phyloP scores from a whole-genome alignment of 2,329 filamentous ascomycete genomes.

The Fusarium tricinctum region DNA sequence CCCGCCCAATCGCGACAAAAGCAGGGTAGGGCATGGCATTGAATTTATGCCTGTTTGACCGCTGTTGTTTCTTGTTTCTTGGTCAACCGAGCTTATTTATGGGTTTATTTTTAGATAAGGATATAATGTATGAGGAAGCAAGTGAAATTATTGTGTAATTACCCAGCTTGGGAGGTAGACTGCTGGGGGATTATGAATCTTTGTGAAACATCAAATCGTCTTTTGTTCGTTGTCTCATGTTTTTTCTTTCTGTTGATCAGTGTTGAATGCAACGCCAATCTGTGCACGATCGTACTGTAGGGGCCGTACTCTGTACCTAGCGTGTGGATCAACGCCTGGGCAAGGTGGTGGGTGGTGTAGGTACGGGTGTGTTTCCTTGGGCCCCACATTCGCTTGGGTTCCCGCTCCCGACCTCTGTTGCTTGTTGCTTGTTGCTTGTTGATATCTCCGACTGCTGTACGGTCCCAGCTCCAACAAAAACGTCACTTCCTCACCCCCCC shows the following conservation, averaged over 20 bases:
- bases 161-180: neutral
- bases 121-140: neutral
- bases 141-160: neutral
- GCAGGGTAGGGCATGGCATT: slow-evolving; percentile 20
- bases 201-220: neutral
- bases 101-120: neutral
- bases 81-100: slow-evolving; percentile 35
- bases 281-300: slow-evolving; percentile 16
- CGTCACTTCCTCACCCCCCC: slow-evolving; percentile 16
- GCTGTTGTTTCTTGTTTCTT: slow-evolving; percentile 41
- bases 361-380: slow-evolving; percentile 45
- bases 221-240: slow-evolving; percentile 20
- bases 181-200: neutral
- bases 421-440: slow-evolving; percentile 15
- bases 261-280: slow-evolving; percentile 24
- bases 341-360: neutral
- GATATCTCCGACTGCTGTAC: slow-evolving; percentile 28
- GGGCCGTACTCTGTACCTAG: slow-evolving; percentile 4
- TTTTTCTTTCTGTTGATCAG: slow-evolving; percentile 38
- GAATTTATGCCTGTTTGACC: slow-evolving; percentile 37
- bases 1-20: slow-evolving; percentile 16
- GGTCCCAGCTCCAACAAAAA: slow-evolving; percentile 22
- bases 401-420: slow-evolving; percentile 32
- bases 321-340: slow-evolving; percentile 3
- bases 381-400: slow-evolving; percentile 40